Conservation (phyloP, 768 basidiomycete genomes). For the Paxillus ammoniavirescens region DNA sequence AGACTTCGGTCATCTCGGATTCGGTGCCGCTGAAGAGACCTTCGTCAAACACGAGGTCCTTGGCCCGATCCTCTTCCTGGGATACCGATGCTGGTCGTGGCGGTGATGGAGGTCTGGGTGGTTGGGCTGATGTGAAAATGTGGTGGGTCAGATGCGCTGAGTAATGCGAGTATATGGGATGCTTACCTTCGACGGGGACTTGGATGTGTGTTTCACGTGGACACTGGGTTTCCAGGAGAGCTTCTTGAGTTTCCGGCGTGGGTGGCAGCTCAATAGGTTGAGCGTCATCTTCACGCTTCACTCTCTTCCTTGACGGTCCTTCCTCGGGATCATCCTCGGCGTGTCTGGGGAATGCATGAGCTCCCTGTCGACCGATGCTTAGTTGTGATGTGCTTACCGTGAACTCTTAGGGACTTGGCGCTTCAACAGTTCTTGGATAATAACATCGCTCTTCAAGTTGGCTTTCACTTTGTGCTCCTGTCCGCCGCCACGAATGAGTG, state of each 20-base stretch:
- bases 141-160: not conserved
- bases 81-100: not conserved
- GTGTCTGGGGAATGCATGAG: not conserved
- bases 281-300: not conserved
- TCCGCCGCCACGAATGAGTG: not conserved
- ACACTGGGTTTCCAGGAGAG: not conserved
- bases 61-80: not conserved
- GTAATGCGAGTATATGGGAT: not conserved
- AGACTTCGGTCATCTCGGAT: conserved; percentile 23
- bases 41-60: not conserved
- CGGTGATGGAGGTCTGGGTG: conserved; percentile 1
- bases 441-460: conserved; percentile 26
- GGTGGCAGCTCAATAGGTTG: not conserved
- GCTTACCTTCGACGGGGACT: not conserved
- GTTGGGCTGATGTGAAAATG: not conserved
- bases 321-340: conserved; percentile 7
- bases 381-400: conserved; percentile 8
- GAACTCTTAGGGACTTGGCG: conserved; percentile 7
- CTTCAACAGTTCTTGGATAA: conserved; percentile 21
- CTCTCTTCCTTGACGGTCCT: conserved; percentile 16
- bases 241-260: not conserved
- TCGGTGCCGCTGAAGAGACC: conserved; percentile 19
- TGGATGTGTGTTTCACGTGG: not conserved
- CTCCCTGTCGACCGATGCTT: not conserved
- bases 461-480: conserved; percentile 23